Conservation (phyloP, 2,329 filamentous ascomycete genomes). For the Cercospora beticola region DNA sequence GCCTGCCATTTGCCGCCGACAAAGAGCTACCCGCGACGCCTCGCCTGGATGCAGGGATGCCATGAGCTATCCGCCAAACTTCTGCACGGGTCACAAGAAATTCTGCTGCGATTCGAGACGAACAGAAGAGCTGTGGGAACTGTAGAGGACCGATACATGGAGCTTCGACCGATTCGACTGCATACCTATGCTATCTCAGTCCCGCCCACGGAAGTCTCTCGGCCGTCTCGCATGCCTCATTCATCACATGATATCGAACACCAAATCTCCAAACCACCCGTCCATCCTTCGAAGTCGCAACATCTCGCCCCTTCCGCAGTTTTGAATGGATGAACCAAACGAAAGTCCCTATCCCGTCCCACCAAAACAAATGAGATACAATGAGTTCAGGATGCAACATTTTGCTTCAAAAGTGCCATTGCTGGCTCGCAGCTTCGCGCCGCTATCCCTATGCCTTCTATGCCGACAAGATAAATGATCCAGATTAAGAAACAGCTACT, state of each 20-base stretch:
- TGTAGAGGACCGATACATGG: conserved; percentile 66
- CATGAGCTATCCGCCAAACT: neutral
- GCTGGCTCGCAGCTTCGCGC: conserved; percentile 39
- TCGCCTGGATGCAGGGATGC: neutral
- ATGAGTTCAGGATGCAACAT: conserved; percentile 7
- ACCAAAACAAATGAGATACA: conserved; percentile 16
- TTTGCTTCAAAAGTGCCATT: conserved; percentile 33
- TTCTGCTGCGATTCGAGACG: conserved; percentile 53
- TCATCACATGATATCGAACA: conserved; percentile 18
- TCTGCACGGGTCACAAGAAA: conserved; percentile 11
- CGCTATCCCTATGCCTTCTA: conserved; percentile 27
- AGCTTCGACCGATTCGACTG: conserved; percentile 37
- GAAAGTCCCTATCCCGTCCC: neutral
- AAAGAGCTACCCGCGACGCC: neutral
- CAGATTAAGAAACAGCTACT: neutral
- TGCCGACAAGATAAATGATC: conserved; percentile 18
- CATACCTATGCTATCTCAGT: conserved; percentile 11
- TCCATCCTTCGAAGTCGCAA: conserved; percentile 11
- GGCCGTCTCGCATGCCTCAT: conserved; percentile 17
- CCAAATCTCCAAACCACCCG: neutral
- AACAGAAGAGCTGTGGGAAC: conserved; percentile 65
- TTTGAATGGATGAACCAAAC: neutral
- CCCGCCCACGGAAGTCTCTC: conserved; percentile 11
- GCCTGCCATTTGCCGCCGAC: neutral
- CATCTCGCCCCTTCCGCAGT: conserved; percentile 4